Conservation (phyloP, 345 rosid genomes). For the Tarenaya hassleriana region DNA sequence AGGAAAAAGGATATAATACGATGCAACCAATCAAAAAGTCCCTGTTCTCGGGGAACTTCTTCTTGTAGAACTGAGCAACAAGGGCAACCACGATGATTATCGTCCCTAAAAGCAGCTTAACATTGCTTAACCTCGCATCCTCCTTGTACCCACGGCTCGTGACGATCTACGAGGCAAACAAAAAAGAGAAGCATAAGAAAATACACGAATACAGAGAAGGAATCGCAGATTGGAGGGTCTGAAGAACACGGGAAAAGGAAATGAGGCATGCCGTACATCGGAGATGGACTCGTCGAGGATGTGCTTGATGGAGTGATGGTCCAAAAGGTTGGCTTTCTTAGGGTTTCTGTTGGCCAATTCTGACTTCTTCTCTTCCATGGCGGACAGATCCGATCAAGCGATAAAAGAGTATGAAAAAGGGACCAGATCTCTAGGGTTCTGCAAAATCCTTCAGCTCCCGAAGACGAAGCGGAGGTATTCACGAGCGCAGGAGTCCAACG, state of each 20-base stretch:
- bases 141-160: conserved; percentile 65
- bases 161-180: conserved; percentile 38
- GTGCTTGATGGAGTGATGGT: conserved; percentile 86
- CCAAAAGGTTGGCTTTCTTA: conserved; percentile 73
- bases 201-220: background rate
- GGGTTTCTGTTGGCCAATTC: conserved; percentile 40
- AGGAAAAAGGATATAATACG: conserved; percentile 49
- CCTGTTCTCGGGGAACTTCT: conserved; percentile 77
- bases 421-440: background rate
- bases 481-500: too few relatives aligned
- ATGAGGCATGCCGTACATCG: conserved; percentile 38
- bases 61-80: conserved; percentile 90
- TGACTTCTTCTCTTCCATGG: conserved; percentile 42
- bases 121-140: conserved; percentile 72
- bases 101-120: conserved; percentile 51
- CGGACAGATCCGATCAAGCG: conserved; percentile 7
- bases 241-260: conserved; percentile 16
- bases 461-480: too few relatives aligned
- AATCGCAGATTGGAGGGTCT: background rate
- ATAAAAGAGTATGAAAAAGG: too few relatives aligned
- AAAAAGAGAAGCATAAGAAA: background rate
- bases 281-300: conserved; percentile 78
- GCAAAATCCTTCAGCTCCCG: too few relatives aligned
- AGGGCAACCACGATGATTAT: conserved; percentile 63
- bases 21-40: conserved; percentile 59